Conservation (phyloP, 176 grass and related monocot species). For the Tillandsia leiboldiana region DNA sequence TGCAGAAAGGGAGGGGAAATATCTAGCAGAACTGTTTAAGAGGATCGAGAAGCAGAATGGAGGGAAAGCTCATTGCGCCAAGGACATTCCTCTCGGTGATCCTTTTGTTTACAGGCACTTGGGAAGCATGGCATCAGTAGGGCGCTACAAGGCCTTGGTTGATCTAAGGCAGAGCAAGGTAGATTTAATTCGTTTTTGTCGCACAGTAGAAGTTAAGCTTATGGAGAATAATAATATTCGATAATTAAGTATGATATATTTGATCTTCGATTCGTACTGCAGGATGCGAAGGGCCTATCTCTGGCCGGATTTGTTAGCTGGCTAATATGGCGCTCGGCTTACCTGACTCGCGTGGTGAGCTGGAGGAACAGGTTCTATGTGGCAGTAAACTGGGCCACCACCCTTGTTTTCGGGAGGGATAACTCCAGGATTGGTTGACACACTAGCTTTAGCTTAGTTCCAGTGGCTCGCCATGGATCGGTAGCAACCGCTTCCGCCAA, state of each 20-base stretch:
- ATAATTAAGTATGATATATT: not conserved
- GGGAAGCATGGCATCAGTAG: slow-evolving; percentile 91
- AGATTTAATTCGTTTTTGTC: not conserved
- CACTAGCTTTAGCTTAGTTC: too few relatives aligned
- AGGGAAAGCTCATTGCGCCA: slow-evolving; percentile 48
- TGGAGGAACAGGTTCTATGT: slow-evolving; percentile 30
- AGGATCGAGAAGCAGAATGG: slow-evolving; percentile 46
- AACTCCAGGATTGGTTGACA: not conserved
- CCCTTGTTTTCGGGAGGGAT: not conserved
- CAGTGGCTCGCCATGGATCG: too few relatives aligned
- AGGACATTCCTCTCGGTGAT: slow-evolving; percentile 38
- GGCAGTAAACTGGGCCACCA: slow-evolving; percentile 3
- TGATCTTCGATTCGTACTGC: not conserved
- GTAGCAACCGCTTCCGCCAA: too few relatives aligned
- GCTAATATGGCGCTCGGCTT: slow-evolving; percentile 24
- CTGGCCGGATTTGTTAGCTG: slow-evolving; percentile 23
- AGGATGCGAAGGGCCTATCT: slow-evolving; percentile 42
- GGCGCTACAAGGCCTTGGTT: slow-evolving; percentile 85
- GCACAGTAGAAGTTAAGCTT: not conserved
- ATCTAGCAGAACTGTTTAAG: slow-evolving; percentile 44
- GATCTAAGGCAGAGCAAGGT: slow-evolving; percentile 87
- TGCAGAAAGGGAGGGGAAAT: slow-evolving; percentile 83
- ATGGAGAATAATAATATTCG: not conserved
- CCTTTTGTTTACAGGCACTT: slow-evolving; percentile 93
- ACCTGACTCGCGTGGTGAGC: slow-evolving; percentile 20